These are phyloP conservation scores for Cocos nucifera DNA, from an alignment of 176 grass and related monocot species.

Conservation along the genomic window DNA sequence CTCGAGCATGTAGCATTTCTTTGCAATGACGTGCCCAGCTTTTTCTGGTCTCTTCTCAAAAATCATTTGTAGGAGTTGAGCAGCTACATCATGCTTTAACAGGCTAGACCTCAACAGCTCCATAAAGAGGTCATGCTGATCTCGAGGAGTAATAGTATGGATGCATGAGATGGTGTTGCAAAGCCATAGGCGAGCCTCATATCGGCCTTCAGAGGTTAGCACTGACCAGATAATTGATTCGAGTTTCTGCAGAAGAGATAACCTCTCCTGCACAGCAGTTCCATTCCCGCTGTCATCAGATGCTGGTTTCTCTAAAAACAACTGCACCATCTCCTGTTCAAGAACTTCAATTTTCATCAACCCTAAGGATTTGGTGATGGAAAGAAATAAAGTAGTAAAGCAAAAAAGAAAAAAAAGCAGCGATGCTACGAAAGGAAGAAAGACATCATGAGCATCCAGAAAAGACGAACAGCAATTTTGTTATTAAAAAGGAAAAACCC, in stretches of 20 bases:
- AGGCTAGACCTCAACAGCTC: slow-evolving; percentile 47
- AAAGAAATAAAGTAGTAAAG: too few relatives aligned
- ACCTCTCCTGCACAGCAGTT: slow-evolving; percentile 31
- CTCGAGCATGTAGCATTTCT: slow-evolving; percentile 46
- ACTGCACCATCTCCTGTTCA: slow-evolving; percentile 35
- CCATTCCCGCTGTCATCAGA: slow-evolving; percentile 10
- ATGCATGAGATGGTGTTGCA: slow-evolving; percentile 51
- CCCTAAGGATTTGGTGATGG: too few relatives aligned
- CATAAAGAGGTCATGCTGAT: slow-evolving; percentile 46
- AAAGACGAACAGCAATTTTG: too few relatives aligned
- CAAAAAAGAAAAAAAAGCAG: too few relatives aligned
- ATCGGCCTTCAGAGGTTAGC: slow-evolving; percentile 34
- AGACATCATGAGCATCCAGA: too few relatives aligned
- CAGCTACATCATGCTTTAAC: slow-evolving; percentile 43
- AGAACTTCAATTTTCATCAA: too few relatives aligned
- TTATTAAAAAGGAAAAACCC: too few relatives aligned
- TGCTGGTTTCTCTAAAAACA: slow-evolving; percentile 38
- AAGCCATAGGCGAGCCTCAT: slow-evolving; percentile 74
- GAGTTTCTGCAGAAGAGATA: slow-evolving; percentile 33
- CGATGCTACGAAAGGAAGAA: too few relatives aligned
- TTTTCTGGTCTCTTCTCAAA: slow-evolving; percentile 53
- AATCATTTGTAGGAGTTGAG: slow-evolving; percentile 61
- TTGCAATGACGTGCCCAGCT: slow-evolving; percentile 47
- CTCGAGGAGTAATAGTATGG: slow-evolving; percentile 35
- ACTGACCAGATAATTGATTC: slow-evolving; percentile 55